phyloP scores from a whole-genome alignment of 495 filamentous ascomycete genomes.

The Pyrenula aspistea region DNA sequence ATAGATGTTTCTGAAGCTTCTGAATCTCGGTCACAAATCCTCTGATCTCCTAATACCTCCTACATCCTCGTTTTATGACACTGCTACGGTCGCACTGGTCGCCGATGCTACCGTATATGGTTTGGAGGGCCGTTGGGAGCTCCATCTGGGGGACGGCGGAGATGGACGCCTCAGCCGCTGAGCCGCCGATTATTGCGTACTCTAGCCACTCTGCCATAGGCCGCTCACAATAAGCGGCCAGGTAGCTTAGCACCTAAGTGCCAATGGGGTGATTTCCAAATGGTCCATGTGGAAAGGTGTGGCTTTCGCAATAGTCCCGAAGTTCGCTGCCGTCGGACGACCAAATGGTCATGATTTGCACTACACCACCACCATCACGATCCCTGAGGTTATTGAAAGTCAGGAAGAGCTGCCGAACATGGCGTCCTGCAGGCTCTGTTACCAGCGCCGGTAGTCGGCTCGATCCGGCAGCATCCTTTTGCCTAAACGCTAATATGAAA shows the following conservation, averaged over 20 bases:
- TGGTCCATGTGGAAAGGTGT: background rate
- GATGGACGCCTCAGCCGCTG: background rate
- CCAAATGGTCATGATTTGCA: background rate
- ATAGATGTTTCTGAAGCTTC: too few species aligned
- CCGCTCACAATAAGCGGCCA: too few species aligned
- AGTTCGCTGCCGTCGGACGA: background rate
- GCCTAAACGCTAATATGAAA: background rate
- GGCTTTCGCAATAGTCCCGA: background rate
- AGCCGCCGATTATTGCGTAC: background rate
- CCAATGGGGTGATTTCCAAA: background rate
- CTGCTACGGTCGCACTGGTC: background rate
- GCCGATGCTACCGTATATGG: background rate
- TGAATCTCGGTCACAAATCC: too few species aligned
- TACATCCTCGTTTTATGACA: too few species aligned
- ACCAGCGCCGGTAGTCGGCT: background rate
- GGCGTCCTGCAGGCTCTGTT: background rate
- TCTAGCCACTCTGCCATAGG: background rate
- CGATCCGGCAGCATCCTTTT: background rate
- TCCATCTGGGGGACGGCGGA: too few species aligned
- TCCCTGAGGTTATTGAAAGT: background rate
- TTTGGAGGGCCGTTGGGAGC: background rate
- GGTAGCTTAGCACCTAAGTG: too few species aligned
- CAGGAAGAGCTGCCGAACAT: background rate
- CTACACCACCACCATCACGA: background rate
- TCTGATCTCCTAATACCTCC: too few species aligned